A percentile compares a stretch with the other conserved stretches of the same genome.
Evolutionary conservation across 352 stramenopile species (phyloP).

Genomic region (Elongisporangium prolatum): DNA sequence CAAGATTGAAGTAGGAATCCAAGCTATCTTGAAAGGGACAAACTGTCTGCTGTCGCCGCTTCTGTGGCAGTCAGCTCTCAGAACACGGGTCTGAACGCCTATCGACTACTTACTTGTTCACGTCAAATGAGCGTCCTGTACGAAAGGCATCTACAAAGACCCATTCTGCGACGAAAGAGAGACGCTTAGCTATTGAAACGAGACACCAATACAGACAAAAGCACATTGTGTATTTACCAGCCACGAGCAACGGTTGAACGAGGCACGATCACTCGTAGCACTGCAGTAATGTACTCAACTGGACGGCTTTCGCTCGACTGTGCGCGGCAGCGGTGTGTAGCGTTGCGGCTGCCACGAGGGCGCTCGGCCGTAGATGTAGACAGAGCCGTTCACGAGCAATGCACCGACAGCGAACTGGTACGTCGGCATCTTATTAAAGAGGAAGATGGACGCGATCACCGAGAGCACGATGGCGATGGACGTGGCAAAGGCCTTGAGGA

Average conservation of each 20-base stretch:
- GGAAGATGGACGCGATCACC: constrained; percentile 77
- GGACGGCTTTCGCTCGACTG: not conserved
- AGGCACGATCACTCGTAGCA: not conserved
- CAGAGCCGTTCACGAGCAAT: constrained; percentile 73
- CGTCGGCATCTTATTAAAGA: constrained; percentile 81
- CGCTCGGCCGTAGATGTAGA: constrained; percentile 73
- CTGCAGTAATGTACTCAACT: not conserved
- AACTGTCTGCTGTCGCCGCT: too few relatives aligned
- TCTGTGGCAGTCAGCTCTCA: too few relatives aligned
- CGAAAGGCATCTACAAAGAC: too few relatives aligned
- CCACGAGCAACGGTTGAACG: not conserved
- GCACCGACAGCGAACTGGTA: constrained; percentile 68
- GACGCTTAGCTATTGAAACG: too few relatives aligned
- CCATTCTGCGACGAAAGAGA: too few relatives aligned
- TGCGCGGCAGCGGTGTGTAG: constrained; percentile 12
- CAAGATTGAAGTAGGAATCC: too few relatives aligned
- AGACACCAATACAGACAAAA: not conserved
- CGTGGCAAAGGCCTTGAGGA: constrained; percentile 84
- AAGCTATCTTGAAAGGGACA: too few relatives aligned
- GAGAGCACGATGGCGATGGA: constrained; percentile 80
- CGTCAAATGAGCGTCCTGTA: too few relatives aligned
- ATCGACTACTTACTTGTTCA: too few relatives aligned
- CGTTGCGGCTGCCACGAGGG: constrained; percentile 27
- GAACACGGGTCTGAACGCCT: too few relatives aligned
- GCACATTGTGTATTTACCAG: not conserved